Evolutionary conservation across 306 rosid genomes (phyloP), one percentile per base, ranked within the genome.

Genomic region (Cucurbita ficifolia): DNA sequence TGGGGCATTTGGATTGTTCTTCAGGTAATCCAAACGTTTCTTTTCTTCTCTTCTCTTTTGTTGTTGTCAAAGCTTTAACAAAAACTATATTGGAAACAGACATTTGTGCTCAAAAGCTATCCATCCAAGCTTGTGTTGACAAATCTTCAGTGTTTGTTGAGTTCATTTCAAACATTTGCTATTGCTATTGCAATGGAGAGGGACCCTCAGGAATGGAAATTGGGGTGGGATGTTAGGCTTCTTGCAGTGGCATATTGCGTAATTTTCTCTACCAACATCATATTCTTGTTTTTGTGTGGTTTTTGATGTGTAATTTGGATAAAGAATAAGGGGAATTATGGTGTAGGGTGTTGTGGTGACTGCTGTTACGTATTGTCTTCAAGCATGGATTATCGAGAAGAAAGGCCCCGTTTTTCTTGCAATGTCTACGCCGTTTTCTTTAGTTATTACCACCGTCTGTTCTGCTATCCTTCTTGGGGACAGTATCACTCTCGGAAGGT

Each of bases 361-460:
- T 45, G 98, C 89, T 18, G 82, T 90, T 17, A 84, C 98, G 12
- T 92, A 81, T 76, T 86, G 82, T 81, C 78, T 88, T 57, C 98
- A 92, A 89, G 78, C 98, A 45, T 92, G 96, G 89, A 86, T 90
- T 1, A 83, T 90, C 70, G 92, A 90, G 85, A 92, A 88, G 79
- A 88, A 86, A 80, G 96, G 96, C 24, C 90, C 98, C 0, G 96
- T 92, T 75, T 92, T 88, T 77, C 82, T 90, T 3, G 89, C 96
- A 72, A 92, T 90, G 95, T 88, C 90, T 18, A 88, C 89, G 14
- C 96, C 98, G 11, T 51, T 90, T 56, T 74, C 87, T 61, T 76
- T 92, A 0, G 57, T 88, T 76, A 88, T 92, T 19, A 92, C 98
- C 40, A 77, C 84, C 2, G 4, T 87, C 46, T 59, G 81, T 62